Evolutionary conservation across 108 stramenopile species (phyloP), one percentile per base, ranked within the genome.

Genomic region (Cyclotella cryptica): DNA sequence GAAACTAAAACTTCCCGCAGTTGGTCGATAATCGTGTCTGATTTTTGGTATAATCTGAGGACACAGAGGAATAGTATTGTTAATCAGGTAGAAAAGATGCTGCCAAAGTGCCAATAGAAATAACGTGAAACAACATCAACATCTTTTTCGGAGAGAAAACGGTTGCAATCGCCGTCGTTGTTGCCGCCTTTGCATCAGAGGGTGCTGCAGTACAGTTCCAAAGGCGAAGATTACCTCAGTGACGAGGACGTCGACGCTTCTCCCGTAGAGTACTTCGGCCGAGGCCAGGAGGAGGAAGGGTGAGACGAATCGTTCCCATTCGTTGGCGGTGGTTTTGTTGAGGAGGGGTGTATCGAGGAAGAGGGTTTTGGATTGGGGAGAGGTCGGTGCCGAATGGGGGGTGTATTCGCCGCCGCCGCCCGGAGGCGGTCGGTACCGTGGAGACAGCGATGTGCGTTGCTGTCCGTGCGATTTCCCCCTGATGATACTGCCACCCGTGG

Each of bases 231-330:
- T 13, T 61, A 61, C 30, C 35, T 61, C 30, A 61, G 12, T 5
- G 55, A 57, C 72, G 5, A 81, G 40, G 22, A 84, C 73, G 54
- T 84, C 78, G 39, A 64, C 72, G 78, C 79, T 79, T 43, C 74
- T 67, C 0, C 78, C 78, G 40, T 84, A 84, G 13, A 84, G 44
- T 14, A 67, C 78, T 49, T 84, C 83, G 39, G 83, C 83, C 21
- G 65, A 73, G 24, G 73, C 74, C 35, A 84, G 39, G 41, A 74
- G 54, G 40, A 75, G 22, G 28, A 84, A 84, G n/a, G 83, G 83
- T 13, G 83, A 80, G 3, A 75, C 74, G 35, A 79, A 84, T 12
- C 78, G 51, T 55, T 84, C 83, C 83, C 83, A 84, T 51, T 84
- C 78, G 44, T 53, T 44, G 19, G 55, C 19, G 29, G 74, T 28